phyloP scores from a whole-genome alignment of 2,329 filamentous ascomycete genomes.

The Chaetomium strumarium region DNA sequence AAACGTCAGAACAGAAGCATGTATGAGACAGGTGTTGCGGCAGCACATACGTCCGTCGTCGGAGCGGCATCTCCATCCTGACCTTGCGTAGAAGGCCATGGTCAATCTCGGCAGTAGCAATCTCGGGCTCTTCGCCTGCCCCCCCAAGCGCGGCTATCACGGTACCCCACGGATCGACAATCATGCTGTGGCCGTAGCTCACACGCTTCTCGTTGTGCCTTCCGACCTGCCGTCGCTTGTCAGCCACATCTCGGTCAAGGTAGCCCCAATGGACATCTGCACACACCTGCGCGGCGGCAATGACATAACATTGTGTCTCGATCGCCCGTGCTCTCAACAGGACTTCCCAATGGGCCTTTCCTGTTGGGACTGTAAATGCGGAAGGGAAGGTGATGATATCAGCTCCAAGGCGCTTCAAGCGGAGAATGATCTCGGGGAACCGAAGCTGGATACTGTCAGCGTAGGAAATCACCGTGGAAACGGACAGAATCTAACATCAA shows the following conservation, averaged over 20 bases:
- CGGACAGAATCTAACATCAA: slow-evolving; percentile 72
- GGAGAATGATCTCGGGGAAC: slow-evolving; percentile 26
- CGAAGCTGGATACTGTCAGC: slow-evolving; percentile 15
- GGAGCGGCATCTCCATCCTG: slow-evolving; percentile 47
- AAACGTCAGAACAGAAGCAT: background rate
- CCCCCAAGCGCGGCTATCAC: slow-evolving; percentile 58
- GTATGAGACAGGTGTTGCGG: no score
- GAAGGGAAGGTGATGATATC: slow-evolving; percentile 82
- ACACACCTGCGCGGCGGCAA: slow-evolving; percentile 69
- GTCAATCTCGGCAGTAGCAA: slow-evolving; percentile 53
- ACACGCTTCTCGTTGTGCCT: slow-evolving; percentile 61
- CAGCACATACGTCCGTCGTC: slow-evolving; percentile 43
- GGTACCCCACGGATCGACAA: slow-evolving; percentile 81
- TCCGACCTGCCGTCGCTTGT: slow-evolving; percentile 5
- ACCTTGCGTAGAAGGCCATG: slow-evolving; percentile 41
- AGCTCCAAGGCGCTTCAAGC: slow-evolving; percentile 41
- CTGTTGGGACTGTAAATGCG: slow-evolving; percentile 84
- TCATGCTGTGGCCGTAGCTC: slow-evolving; percentile 82
- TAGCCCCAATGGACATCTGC: background rate
- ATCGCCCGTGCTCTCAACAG: slow-evolving; percentile 76
- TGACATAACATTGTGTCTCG: slow-evolving; percentile 80
- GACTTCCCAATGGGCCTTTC: slow-evolving; percentile 77
- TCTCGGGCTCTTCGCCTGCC: slow-evolving; percentile 37
- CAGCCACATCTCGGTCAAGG: background rate
- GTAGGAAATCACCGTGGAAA: background rate